These are phyloP conservation scores for Phialemonium atrogriseum DNA, from an alignment of 2,329 filamentous ascomycete species.

Conservation along the genomic window DNA sequence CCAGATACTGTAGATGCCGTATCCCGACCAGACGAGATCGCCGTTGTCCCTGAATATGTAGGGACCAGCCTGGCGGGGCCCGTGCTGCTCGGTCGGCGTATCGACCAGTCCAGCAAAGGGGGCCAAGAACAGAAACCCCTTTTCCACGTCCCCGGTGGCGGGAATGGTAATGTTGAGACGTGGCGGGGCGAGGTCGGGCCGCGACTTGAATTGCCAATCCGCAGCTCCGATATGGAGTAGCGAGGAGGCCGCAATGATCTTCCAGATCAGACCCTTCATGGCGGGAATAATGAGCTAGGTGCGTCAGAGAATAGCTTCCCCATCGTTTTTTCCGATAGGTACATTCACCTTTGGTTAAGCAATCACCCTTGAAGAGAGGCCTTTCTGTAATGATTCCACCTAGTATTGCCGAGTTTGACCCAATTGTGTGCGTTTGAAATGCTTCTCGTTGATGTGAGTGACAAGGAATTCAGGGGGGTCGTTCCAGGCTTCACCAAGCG, in stretches of 20 bases:
- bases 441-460: no score
- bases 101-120: slow-evolving; percentile 15
- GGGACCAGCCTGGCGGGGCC: slow-evolving; percentile 41
- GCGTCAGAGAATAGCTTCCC: slow-evolving; percentile 13
- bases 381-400: no score
- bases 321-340: slow-evolving; percentile 14
- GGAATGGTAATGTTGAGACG: slow-evolving; percentile 35
- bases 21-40: slow-evolving; percentile 49
- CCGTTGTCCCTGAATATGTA: slow-evolving; percentile 49
- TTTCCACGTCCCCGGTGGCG: slow-evolving; percentile 27
- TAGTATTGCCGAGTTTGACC: no score
- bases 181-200: slow-evolving; percentile 37
- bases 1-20: slow-evolving; percentile 43
- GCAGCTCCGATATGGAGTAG: slow-evolving; percentile 9
- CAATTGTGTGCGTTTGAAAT: no score
- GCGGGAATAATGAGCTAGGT: slow-evolving; percentile 10
- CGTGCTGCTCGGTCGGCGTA: slow-evolving; percentile 22
- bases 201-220: slow-evolving; percentile 21
- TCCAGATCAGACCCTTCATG: slow-evolving; percentile 13
- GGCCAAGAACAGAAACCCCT: slow-evolving; percentile 19
- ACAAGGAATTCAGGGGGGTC: no score
- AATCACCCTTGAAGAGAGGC: slow-evolving; percentile 16
- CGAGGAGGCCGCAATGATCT: slow-evolving; percentile 6
- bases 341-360: slow-evolving; percentile 19
- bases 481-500: no score